Evolutionary conservation across 768 basidiomycete species (phyloP).

Genomic region (Mycena olivaceomarginata): DNA sequence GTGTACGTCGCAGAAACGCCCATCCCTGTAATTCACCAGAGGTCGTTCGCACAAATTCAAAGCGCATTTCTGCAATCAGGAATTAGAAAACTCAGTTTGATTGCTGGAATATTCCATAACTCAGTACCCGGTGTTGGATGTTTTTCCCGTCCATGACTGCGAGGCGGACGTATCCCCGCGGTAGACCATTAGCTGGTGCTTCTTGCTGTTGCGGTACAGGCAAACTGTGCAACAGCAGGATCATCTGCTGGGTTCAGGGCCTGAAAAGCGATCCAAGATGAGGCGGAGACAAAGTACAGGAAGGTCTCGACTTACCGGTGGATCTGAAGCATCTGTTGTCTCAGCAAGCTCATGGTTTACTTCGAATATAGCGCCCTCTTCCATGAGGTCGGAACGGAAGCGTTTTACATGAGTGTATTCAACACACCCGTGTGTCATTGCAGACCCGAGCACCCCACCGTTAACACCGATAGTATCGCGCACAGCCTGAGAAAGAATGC

Average conservation of each 20-base stretch:
- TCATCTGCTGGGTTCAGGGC: not conserved
- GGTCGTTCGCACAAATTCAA: not conserved
- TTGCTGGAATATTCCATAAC: not conserved
- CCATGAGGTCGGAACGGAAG: not conserved
- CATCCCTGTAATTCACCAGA: no score
- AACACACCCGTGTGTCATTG: not conserved
- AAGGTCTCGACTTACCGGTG: not conserved
- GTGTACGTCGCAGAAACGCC: not conserved
- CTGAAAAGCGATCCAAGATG: not conserved
- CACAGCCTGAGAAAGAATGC: not conserved
- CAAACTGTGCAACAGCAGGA: not conserved
- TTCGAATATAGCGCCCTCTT: not conserved
- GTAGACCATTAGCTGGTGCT: not conserved
- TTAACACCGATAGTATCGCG: not conserved
- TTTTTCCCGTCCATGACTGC: not conserved
- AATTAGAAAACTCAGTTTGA: not conserved
- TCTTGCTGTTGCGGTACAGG: not conserved
- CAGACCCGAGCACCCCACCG: not conserved
- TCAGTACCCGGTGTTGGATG: not conserved
- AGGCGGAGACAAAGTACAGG: not conserved
- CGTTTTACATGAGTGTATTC: constrained; percentile 3
- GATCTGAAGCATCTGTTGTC: not conserved
- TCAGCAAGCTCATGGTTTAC: not conserved
- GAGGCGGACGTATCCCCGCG: not conserved
- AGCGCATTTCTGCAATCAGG: not conserved